Conservation (phyloP, 2,329 filamentous ascomycete genomes). For the Gnomoniopsis smithogilvyi region DNA sequence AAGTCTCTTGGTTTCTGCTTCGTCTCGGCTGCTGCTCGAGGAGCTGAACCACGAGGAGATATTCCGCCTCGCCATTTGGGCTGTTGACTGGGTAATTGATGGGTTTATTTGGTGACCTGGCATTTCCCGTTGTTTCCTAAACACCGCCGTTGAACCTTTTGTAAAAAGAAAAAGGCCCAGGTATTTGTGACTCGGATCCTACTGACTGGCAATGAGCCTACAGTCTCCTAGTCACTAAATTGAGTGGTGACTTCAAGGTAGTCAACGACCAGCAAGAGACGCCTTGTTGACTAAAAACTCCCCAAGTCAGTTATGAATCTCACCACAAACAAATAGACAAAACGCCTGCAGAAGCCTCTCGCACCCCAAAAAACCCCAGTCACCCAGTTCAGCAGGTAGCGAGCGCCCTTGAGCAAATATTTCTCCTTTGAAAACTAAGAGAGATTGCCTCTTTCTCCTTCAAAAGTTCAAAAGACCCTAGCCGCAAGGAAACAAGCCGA, state of each 20-base stretch:
- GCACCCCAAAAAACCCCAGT: too few relatives aligned
- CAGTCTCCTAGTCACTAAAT: background rate
- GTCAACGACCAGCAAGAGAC: too few relatives aligned
- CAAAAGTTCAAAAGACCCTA: background rate
- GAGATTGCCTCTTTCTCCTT: background rate
- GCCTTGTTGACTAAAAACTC: background rate
- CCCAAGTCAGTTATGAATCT: background rate
- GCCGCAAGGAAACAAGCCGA: background rate
- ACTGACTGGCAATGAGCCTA: too few relatives aligned
- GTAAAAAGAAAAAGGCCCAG: too few relatives aligned
- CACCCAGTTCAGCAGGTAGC: too few relatives aligned
- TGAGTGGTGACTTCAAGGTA: too few relatives aligned
- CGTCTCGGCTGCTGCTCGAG: slow-evolving; percentile 13
- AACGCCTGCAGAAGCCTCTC: background rate
- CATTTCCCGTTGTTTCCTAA: too few relatives aligned
- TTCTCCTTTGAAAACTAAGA: background rate
- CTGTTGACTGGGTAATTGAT: background rate
- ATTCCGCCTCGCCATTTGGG: slow-evolving; percentile 32
- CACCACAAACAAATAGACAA: background rate
- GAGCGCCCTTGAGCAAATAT: too few relatives aligned
- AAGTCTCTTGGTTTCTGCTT: slow-evolving; percentile 28
- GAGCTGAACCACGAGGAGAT: slow-evolving; percentile 32
- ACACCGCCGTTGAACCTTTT: too few relatives aligned
- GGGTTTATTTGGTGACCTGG: background rate
- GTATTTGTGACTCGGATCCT: too few relatives aligned